A percentile compares a stretch with the other conserved stretches of the same genome.
These are phyloP conservation scores for Verticillium alfalfae DNA, from an alignment of 2,329 filamentous ascomycete species.

Conservation along the genomic window DNA sequence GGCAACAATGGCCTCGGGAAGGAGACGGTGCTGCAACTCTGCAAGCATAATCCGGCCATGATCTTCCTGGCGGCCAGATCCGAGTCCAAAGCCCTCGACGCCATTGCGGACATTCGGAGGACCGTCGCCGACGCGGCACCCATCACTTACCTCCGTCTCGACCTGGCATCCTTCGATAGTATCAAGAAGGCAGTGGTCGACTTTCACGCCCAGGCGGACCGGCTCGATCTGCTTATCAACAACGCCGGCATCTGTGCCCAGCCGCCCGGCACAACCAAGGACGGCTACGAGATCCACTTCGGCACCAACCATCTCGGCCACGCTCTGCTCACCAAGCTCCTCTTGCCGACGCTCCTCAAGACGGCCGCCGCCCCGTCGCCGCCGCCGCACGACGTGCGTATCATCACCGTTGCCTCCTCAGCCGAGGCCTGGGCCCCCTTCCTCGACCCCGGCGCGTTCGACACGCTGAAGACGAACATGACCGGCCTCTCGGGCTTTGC, in stretches of 20 bases:
- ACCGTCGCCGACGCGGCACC: not conserved
- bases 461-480: slow-evolving; percentile 13
- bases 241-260: slow-evolving; percentile 38
- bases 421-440: slow-evolving; percentile 5
- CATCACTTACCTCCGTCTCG: slow-evolving; percentile 29
- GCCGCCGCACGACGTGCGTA: slow-evolving; percentile 20
- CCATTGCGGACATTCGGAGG: slow-evolving; percentile 26
- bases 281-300: slow-evolving; percentile 45
- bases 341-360: slow-evolving; percentile 21
- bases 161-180: slow-evolving; percentile 35
- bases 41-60: slow-evolving; percentile 20
- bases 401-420: slow-evolving; percentile 18
- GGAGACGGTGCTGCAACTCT: slow-evolving; percentile 22
- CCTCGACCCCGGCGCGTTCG: slow-evolving; percentile 5
- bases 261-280: slow-evolving; percentile 26
- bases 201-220: slow-evolving; percentile 24
- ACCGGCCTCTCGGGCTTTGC: slow-evolving; percentile 18
- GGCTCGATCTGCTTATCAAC: slow-evolving; percentile 37
- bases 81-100: slow-evolving; percentile 24
- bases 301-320: slow-evolving; percentile 44
- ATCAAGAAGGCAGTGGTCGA: slow-evolving; percentile 31
- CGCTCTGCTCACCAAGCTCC: slow-evolving; percentile 32
- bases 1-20: slow-evolving; percentile 26
- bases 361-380: slow-evolving; percentile 13
- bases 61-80: slow-evolving; percentile 22